A percentile compares a stretch with the other conserved stretches of the same genome.
These are phyloP conservation scores for Ceratocystis cubensis DNA, from an alignment of 2,329 filamentous ascomycete genomes.

Conservation along the genomic window DNA sequence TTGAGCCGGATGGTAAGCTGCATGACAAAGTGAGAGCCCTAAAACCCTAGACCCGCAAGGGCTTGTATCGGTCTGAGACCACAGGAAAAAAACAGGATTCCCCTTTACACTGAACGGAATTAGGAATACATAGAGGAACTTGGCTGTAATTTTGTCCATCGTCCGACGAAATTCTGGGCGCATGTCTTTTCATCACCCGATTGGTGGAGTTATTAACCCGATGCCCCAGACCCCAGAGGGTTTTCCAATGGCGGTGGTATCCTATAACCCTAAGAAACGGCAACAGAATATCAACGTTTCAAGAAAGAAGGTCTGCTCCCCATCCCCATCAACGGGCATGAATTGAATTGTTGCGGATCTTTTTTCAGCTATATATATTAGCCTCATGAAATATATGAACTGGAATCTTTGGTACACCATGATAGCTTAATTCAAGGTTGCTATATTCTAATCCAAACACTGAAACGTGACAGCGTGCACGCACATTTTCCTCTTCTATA, in stretches of 20 bases:
- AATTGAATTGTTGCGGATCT: neutral
- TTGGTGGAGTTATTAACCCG: too few relatives aligned
- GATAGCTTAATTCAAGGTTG: neutral
- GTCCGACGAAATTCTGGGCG: too few relatives aligned
- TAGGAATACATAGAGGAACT: too few relatives aligned
- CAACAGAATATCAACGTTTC: too few relatives aligned
- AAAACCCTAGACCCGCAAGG: neutral
- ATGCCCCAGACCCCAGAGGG: too few relatives aligned
- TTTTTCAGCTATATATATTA: neutral
- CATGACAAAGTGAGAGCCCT: neutral
- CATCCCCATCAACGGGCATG: neutral
- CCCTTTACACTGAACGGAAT: neutral
- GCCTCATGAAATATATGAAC: neutral
- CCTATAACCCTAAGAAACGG: too few relatives aligned
- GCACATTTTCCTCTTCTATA: neutral
- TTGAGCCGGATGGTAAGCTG: neutral
- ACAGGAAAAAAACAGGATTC: neutral
- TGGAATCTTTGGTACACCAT: neutral
- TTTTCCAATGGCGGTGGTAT: too few relatives aligned
- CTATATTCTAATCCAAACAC: neutral
- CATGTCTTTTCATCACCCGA: too few relatives aligned
- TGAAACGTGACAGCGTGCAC: constrained; percentile 2
- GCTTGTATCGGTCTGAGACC: neutral
- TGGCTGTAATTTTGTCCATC: too few relatives aligned
- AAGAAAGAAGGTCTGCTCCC: too few relatives aligned